Evolutionary conservation across 768 basidiomycete species (phyloP), one percentile per base, ranked within the genome.

Genomic region (Neoboletus subvelutipes): DNA sequence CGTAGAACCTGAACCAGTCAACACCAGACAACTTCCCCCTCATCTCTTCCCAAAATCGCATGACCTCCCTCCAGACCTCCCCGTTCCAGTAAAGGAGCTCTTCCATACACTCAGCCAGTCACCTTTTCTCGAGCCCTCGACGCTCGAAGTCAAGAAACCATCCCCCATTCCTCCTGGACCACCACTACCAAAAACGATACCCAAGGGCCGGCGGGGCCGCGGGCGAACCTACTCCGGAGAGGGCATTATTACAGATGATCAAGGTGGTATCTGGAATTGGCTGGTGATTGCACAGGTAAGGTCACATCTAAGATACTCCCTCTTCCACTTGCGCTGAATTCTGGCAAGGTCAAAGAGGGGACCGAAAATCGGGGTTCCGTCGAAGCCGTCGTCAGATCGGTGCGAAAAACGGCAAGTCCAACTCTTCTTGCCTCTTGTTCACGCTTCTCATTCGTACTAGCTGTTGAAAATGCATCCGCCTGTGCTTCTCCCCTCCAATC

Each of bases 361-460:
- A 88, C 88, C 8, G 90, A 93, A 75, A 84, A 81, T 54, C 80
- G 86, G 64, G 92, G 90, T 7, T 82, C 85, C 2, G 85, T 93
- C 54, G 88, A 92, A 65, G 83, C 85, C 9, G 83, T 92, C 39
- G 81, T 89, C 43, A 79, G 88, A 48, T 69, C 82, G 13, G 80
- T 90, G 28, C 77, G 90, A 59, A 92, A 88, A 74, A 78, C 82
- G 60, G 91, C 87, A 59, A 55, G 87, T 80, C 20, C 43, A 36
- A 13, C 50, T 28, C 34, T 40, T 48, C 34, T 8, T 13, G 5
- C 45, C 41, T 46, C 48, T 54, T 47, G 4, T 37, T 3, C n/a
- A 26, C 36, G 31, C 45, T 45, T 22, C 64, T 67, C 55, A 67
- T 43, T 52, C 26, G n/a, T 39, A 18, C 0, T 31, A 91, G 90